Evolutionary conservation across 169 alveolate genomes (phyloP), one percentile per base, ranked within the genome.

Genomic region (Plasmodium gallinaceum): DNA sequence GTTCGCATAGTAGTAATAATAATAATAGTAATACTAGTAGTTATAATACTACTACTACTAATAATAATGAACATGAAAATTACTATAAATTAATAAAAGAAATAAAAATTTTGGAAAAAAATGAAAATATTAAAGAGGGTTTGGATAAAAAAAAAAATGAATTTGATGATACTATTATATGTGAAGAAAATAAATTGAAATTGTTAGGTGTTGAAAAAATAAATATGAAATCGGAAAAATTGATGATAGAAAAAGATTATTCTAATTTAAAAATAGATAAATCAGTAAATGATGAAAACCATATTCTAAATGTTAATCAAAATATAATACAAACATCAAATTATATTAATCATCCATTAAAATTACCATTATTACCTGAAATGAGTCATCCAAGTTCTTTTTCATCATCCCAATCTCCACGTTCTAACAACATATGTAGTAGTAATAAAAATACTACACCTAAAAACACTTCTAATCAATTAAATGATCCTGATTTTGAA

Each of bases 401-500:
- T 58, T 42, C 74, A 2, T 18, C 74, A 0, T 71, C 85, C 5
- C 88, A 60, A 20, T 74, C 88, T 9, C 88, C 90, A 7, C 78
- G 88, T 20, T 58, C 85, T 22, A 54, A 39, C 12, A 37, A 48
- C 18, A 14, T 45, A 32, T 10, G 64, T 32, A 65, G 51, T 24
- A 39, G 80, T 58, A 60, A 22, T 22, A 45, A 52, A 52, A 52
- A 58, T 12, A 37, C 39, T 42, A 46, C 71, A 54, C 57, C 68
- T 0, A 80, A 80, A 42, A 61, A 43, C 16, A 8, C 20, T 24
- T 16, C 61, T 12, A 80, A 68, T 57, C 90, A 80, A 42, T 1
- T 80, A 26, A 80, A 80, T 57, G 90, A 80, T 42, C 90, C 90
- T 7, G 90, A 80, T 80, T 80, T 80, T 80, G 90, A 80, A 54